Base-by-base conservation (phyloP, 306 rosid species). In the Hippophae gyantsensis region DNA sequence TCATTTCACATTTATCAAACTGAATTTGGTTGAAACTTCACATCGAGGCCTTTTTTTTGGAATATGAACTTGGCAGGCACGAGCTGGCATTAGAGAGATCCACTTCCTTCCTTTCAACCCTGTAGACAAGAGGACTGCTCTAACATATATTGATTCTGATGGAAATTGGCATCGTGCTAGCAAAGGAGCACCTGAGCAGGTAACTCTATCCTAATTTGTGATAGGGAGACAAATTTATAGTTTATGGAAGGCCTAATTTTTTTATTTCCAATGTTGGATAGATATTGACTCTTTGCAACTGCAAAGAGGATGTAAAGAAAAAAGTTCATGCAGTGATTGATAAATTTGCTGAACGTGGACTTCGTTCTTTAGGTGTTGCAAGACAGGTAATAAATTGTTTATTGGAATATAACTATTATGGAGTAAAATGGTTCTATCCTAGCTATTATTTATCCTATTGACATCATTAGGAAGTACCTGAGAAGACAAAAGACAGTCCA, bases 101-200 rank as follows among this genome's bases (percentile, higher is more conserved):
- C 99, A 93, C 78, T 93, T 93, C 74, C 69, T 93, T 52, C 99
- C 99, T 6, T 93, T 93, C 84, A 93, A 93, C 76, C 99, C 99
- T 2, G 99, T 93, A 7, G 99, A 88, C 64, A 93, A 93, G 81
- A 88, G 99, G 79, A 93, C 99, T 41, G 99, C 99, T 80, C 76
- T 93, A 14, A 93, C 99, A 55, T 93, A 88, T 79, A 86, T 93
- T 18, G 99, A 93, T 69, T 72, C 83, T 10, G 79, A 82, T 73
- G 99, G 93, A 60, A 84, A 9, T 13, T 93, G 99, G 99, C 97
- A 88, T 66, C 71, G 99, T 4, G 64, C 93, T 66, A 88, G 99
- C 76, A 93, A 93, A 84, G 99, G 99, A 64, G 99, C 99, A 67
- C 99, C 99, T 54, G 99, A 93, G 77, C 99, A 93, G 97, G 99